Base-by-base conservation (phyloP, 2,329 filamentous ascomycete genomes). In the Claviceps sp. region DNA sequence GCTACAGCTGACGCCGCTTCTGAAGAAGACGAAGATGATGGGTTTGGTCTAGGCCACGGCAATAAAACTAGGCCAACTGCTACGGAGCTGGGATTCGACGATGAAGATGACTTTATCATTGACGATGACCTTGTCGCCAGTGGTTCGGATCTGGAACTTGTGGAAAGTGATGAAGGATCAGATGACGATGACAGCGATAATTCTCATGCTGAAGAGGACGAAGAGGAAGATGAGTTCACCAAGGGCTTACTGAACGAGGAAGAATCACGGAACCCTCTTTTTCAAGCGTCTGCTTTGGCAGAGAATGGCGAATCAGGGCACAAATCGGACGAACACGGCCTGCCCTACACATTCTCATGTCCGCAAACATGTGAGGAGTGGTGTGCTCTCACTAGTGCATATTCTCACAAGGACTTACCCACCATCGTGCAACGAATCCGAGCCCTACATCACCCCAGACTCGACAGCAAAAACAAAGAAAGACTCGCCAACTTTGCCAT, bases 21-120 rank as follows among this genome's bases (percentile, higher is more conserved):
- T 11, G 62, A 60, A 24, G 61, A 72, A 4, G 75, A 73, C 14
- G 73, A 78, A 14, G 69, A 71, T 1, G 77, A 77, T 52, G 77
- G 77, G 52, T 85, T 80, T 63, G 77, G 78, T 2, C 69, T 85
- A 16, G 81, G 81, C 38, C 64, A 67, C 48, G 81, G 81, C 44
- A 79, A 84, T 57, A 78, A 72, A 60, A 69, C 72, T 50, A 72
- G 74, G 24, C 74, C 73, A 37, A 81, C 79, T 7, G 77, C 76
- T 3, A 73, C 77, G 11, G 77, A 84, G 53, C 66, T 89, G 17
- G 87, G 82, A 5, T 84, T 95, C 38, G 89, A 95, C 57, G 91
- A 96, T 59, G 91, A 97, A 64, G 91, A 97, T 60, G 89, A 96
- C 60, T 97, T 97, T 61, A 65, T 91, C 26, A 82, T 96, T 56